phyloP scores from a whole-genome alignment of 2,329 filamentous ascomycete genomes.

The Bipolaris oryzae region DNA sequence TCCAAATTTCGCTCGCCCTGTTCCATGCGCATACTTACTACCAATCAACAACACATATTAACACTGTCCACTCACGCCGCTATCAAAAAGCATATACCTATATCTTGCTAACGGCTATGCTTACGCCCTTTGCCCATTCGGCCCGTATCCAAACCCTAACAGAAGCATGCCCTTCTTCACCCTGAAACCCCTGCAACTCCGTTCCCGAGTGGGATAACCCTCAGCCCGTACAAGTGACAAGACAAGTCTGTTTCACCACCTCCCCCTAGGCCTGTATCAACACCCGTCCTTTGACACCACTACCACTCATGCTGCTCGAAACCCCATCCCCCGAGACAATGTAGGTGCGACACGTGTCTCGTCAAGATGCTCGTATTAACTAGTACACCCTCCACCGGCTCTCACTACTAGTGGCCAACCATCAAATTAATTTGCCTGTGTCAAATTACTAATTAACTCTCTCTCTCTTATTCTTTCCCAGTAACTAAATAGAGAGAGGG shows the following conservation, averaged over 20 bases:
- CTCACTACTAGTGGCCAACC: background rate
- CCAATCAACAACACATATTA: background rate
- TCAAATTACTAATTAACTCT: too few species aligned
- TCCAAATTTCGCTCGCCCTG: background rate
- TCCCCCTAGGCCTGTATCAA: background rate
- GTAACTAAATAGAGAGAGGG: too few species aligned
- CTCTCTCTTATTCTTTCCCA: too few species aligned
- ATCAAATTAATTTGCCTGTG: background rate
- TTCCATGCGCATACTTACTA: background rate
- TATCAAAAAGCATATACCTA: background rate
- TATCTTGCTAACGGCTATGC: background rate
- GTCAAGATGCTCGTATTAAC: background rate
- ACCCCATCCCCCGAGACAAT: conserved; percentile 1
- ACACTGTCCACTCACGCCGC: background rate
- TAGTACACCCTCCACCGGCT: background rate
- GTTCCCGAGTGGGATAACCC: background rate
- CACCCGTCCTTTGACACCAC: conserved; percentile 1
- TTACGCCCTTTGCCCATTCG: background rate
- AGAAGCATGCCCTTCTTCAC: background rate
- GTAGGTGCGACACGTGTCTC: conserved; percentile 11
- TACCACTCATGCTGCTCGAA: background rate
- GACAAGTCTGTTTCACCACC: conserved; percentile 7
- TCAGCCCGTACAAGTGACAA: conserved; percentile 6
- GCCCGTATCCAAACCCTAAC: conserved; percentile 8
- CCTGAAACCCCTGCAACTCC: conserved; percentile 4